These are phyloP conservation scores for Nyctanthes arbortristis DNA, from an alignment of 257 asterid genomes.

Conservation along the genomic window DNA sequence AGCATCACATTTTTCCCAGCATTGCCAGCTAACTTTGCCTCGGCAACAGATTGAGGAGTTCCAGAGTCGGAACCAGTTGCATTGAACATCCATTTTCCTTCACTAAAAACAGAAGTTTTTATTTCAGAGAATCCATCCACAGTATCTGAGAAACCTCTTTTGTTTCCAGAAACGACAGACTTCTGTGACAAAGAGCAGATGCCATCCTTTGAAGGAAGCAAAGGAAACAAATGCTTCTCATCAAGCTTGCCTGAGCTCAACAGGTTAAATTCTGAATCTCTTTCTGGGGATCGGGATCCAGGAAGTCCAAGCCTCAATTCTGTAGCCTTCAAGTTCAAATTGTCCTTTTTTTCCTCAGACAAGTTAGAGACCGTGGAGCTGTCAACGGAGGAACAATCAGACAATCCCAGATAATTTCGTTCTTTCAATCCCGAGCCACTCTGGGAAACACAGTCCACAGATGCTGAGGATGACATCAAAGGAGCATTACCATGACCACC, in stretches of 20 bases:
- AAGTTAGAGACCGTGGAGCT: slow-evolving; percentile 43
- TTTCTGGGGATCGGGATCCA: slow-evolving; percentile 80
- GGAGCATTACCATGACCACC: slow-evolving; percentile 45
- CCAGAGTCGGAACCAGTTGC: slow-evolving; percentile 45
- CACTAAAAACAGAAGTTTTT: slow-evolving; percentile 39
- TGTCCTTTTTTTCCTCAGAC: slow-evolving; percentile 43
- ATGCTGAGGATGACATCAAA: slow-evolving; percentile 52
- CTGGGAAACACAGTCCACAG: slow-evolving; percentile 44
- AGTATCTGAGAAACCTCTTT: slow-evolving; percentile 75
- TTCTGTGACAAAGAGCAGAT: slow-evolving; percentile 50
- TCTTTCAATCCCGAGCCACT: slow-evolving; percentile 51
- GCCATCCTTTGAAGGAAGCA: slow-evolving; percentile 64
- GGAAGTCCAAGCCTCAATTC: slow-evolving; percentile 92
- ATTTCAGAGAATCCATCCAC: slow-evolving; percentile 51
- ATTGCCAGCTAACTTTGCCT: slow-evolving; percentile 41
- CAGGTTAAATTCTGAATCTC: slow-evolving; percentile 42
- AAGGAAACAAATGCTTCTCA: slow-evolving; percentile 73
- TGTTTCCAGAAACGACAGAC: slow-evolving; percentile 62
- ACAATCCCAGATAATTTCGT: slow-evolving; percentile 68
- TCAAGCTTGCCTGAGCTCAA: slow-evolving; percentile 45
- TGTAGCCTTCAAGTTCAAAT: slow-evolving; percentile 70
- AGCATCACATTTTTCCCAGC: slow-evolving; percentile 30
- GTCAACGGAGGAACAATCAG: slow-evolving; percentile 74
- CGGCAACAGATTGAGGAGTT: slow-evolving; percentile 27
- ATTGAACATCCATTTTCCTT: slow-evolving; percentile 71